A percentile compares a stretch with the other conserved stretches of the same genome.
phyloP scores from a whole-genome alignment of 2,329 filamentous ascomycete species.

The Keithomyces neogunnii region DNA sequence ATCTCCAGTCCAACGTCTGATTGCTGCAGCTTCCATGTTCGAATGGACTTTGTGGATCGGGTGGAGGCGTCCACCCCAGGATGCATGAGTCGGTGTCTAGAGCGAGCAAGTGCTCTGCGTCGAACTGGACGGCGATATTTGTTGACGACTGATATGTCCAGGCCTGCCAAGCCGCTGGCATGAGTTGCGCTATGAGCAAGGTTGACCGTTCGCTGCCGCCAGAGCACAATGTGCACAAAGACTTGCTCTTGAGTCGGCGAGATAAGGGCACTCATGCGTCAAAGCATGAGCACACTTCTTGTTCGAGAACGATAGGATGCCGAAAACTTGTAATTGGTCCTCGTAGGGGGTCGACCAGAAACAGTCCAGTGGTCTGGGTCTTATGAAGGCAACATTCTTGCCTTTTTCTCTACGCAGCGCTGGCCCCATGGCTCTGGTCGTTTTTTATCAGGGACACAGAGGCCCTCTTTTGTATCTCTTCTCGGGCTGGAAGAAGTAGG shows the following conservation, averaged over 20 bases:
- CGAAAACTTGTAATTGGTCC: neutral
- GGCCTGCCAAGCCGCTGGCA: neutral
- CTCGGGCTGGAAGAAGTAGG: neutral
- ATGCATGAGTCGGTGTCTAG: neutral
- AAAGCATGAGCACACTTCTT: constrained; percentile 18
- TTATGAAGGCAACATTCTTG: neutral
- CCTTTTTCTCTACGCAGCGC: neutral
- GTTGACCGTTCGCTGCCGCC: constrained; percentile 15
- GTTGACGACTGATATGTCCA: neutral
- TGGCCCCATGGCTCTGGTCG: constrained; percentile 2
- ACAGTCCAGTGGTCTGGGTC: neutral
- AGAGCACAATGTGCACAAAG: constrained; percentile 17
- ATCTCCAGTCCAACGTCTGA: neutral
- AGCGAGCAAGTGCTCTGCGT: neutral
- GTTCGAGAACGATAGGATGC: constrained; percentile 14
- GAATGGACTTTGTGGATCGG: neutral
- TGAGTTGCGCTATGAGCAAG: constrained; percentile 11
- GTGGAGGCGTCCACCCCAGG: neutral
- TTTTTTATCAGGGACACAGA: neutral
- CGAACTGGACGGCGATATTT: neutral
- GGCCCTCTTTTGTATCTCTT: neutral
- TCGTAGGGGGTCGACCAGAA: neutral
- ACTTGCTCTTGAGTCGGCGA: constrained; percentile 18
- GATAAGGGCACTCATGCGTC: constrained; percentile 18
- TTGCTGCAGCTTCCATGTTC: neutral